Evolutionary conservation across 2,329 filamentous ascomycete species (phyloP).

Genomic region (Trichoderma simmonsii): DNA sequence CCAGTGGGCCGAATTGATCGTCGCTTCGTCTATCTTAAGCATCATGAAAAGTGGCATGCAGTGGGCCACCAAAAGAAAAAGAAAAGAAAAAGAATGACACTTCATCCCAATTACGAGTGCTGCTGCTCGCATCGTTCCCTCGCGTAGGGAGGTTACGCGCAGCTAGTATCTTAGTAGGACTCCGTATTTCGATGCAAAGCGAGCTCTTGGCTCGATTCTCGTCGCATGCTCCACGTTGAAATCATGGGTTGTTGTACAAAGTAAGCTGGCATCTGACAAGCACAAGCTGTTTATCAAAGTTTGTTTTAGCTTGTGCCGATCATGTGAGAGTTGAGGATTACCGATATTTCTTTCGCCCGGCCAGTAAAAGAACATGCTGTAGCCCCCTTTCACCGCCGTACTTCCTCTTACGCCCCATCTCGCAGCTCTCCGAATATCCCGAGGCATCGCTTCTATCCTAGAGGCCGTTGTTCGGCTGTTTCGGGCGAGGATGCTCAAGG

Average conservation of each 20-base stretch:
- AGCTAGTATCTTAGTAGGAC: background rate
- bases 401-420: background rate
- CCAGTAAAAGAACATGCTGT: background rate
- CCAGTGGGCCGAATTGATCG: constrained; percentile 4
- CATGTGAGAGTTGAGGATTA: background rate
- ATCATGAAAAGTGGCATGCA: background rate
- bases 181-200: background rate
- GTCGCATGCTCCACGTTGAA: background rate
- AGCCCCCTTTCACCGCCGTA: background rate
- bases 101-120: background rate
- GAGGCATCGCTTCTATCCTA: background rate
- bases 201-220: background rate
- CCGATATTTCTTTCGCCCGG: background rate
- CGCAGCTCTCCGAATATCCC: background rate
- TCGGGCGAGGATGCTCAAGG: background rate
- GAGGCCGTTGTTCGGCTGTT: constrained; percentile 11
- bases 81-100: background rate
- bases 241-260: background rate
- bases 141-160: background rate
- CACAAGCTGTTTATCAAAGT: background rate
- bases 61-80: background rate
- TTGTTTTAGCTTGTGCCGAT: background rate
- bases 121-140: background rate
- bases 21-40: constrained; percentile 7
- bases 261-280: background rate